Conservation (phyloP, 1,284 basidiomycete genomes). For the Ganoderma resinaceum region DNA sequence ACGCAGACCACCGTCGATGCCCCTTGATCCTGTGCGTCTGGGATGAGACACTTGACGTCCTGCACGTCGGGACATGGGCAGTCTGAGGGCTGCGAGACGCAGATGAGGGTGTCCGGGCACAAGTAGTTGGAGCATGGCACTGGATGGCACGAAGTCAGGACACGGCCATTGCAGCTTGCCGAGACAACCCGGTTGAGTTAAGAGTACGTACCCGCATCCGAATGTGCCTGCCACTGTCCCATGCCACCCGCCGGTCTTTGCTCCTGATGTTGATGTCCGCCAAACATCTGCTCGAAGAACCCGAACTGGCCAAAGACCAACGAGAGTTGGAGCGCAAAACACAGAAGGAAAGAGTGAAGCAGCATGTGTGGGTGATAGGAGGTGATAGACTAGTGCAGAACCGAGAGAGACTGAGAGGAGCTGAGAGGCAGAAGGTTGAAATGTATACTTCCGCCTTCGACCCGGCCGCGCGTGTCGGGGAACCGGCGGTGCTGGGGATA, state of each 20-base stretch:
- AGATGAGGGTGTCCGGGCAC: conserved; percentile 49
- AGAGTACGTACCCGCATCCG: conserved; percentile 47
- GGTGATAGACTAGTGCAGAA: too few species aligned
- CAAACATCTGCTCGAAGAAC: conserved; percentile 73
- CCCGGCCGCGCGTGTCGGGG: not conserved
- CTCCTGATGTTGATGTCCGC: conserved; percentile 53
- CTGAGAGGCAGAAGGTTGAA: not conserved
- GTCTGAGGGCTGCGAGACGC: conserved; percentile 46
- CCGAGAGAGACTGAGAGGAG: not conserved
- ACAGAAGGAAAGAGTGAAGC: conserved; percentile 19
- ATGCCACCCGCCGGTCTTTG: conserved; percentile 33
- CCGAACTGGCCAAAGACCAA: conserved; percentile 55
- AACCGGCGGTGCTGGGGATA: conserved; percentile 4
- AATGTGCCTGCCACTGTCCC: conserved; percentile 63
- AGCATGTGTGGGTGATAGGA: conserved; percentile 12
- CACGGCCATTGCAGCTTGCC: too few species aligned
- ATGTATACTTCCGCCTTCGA: too few species aligned
- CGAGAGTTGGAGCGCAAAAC: conserved; percentile 16
- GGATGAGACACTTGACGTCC: conserved; percentile 51
- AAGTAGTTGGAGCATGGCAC: conserved; percentile 48
- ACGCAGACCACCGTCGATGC: conserved; percentile 48
- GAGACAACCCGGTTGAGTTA: not conserved
- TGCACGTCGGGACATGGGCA: conserved; percentile 53
- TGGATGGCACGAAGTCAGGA: conserved; percentile 24
- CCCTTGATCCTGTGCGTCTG: conserved; percentile 44